Conservation (phyloP, 1,139 yeast genomes). For the Suhomyces terraborum region DNA sequence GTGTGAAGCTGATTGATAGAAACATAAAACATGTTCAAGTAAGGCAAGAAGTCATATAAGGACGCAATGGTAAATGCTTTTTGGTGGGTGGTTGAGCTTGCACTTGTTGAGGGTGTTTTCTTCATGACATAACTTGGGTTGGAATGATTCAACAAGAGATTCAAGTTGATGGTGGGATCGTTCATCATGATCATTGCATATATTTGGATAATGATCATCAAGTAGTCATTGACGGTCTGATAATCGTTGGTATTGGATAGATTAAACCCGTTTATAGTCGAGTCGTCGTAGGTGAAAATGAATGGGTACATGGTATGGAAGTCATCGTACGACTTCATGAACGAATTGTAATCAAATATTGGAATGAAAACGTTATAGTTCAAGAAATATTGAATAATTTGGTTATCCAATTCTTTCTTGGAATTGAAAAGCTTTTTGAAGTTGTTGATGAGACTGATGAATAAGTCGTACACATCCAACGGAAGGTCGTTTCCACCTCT, state of each 20-base stretch:
- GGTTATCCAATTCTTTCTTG: conserved; percentile 53
- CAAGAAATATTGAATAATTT: conserved; percentile 55
- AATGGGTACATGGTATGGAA: conserved; percentile 60
- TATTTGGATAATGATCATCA: conserved; percentile 50
- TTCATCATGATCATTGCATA: conserved; percentile 52
- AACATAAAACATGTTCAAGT: conserved; percentile 48
- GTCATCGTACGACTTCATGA: conserved; percentile 59
- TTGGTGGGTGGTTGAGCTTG: conserved; percentile 8
- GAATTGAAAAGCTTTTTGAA: conserved; percentile 47
- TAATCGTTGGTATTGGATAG: conserved; percentile 52
- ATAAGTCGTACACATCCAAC: conserved; percentile 46
- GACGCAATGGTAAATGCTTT: conserved; percentile 27
- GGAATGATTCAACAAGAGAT: conserved; percentile 41
- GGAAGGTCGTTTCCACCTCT: conserved; percentile 27
- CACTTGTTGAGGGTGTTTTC: conserved; percentile 16
- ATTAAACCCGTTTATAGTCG: conserved; percentile 52
- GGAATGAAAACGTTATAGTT: conserved; percentile 61
- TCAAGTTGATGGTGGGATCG: conserved; percentile 48
- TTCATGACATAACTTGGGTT: conserved; percentile 35
- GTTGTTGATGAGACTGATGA: conserved; percentile 48
- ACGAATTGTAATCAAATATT: conserved; percentile 58
- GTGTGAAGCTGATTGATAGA: conserved; percentile 46
- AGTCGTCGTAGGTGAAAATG: conserved; percentile 52
- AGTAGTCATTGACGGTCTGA: conserved; percentile 51
- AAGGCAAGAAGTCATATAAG: conserved; percentile 49